A percentile compares a stretch with the other conserved stretches of the same genome.
Conservation (phyloP, 768 basidiomycete genomes). For the Phanerodontia chrysosporium region DNA sequence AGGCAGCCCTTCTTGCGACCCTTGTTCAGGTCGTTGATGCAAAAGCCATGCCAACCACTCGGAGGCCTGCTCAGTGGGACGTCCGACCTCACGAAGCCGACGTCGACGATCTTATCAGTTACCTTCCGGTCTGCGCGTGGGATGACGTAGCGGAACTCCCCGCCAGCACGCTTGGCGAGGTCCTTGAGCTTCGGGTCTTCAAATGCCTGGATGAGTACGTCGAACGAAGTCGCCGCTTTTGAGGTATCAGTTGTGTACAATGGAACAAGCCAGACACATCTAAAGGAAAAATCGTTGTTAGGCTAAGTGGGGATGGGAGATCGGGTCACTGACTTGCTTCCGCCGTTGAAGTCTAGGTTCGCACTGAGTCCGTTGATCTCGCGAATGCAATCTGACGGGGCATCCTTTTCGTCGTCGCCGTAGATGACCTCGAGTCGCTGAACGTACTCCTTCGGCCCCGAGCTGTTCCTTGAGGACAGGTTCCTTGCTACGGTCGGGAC, state of each 20-base stretch:
- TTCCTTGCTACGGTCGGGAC: neutral
- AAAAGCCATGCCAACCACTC: neutral
- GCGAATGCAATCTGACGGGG: neutral
- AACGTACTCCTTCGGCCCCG: neutral
- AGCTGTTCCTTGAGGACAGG: neutral
- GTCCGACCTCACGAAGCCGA: neutral
- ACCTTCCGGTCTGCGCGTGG: neutral
- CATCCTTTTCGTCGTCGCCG: neutral
- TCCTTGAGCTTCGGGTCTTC: neutral
- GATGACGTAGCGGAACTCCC: constrained; percentile 7
- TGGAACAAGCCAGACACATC: constrained; percentile 2
- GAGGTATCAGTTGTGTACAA: neutral
- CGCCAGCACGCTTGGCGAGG: neutral
- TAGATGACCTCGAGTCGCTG: constrained; percentile 2
- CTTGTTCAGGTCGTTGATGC: neutral
- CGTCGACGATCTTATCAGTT: constrained; percentile 1
- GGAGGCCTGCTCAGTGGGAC: neutral
- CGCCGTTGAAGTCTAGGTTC: neutral
- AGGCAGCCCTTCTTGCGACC: constrained; percentile 1
- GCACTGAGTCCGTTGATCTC: neutral
- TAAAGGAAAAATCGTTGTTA: neutral
- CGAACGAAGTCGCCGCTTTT: constrained; percentile 4
- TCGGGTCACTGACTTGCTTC: neutral
- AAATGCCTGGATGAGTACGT: neutral
- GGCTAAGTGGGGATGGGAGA: neutral